Base-by-base conservation (phyloP, 2,329 filamentous ascomycete genomes). In the Penicillium sp. region DNA sequence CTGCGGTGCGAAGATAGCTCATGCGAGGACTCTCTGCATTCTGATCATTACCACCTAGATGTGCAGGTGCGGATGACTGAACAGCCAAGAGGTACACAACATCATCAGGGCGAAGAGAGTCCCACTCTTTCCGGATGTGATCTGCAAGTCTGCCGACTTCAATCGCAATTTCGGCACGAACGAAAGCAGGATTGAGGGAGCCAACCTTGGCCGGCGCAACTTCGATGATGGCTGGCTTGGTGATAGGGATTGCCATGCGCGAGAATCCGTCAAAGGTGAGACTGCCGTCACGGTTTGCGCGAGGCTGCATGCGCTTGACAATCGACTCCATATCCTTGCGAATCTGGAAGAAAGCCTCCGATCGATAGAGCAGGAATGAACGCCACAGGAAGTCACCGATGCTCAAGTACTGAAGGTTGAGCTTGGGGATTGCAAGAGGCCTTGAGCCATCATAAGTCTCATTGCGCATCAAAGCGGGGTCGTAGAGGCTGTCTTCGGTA, bases 371-470 rank as follows among this genome's bases (percentile, higher is more conserved):
- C 13, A 95, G 81, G 65, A 97, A 87, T 0, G 93, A 91, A 57
- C 95, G 84, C 91, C 92, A 99, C n/a, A 99, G 76, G 64, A 99
- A 99, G 71, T 99, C 94, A 2, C 91, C 91, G 46, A 96, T 85
- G 2, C 92, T 95, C 13, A 99, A 79, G 71, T 99, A 99, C 67
- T 99, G 94, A 26, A 99, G 77, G 63, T 96, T 99, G 42, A 97
- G 75, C 70, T 99, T 99, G 2, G 94, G 94, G 41, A 99, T 85
- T 2, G 94, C 90, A 52, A 99, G 79, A 5, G 94, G 92, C 44
- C 84, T 84, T 23, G 90, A 91, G 24, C 92, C 92, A 69, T 96
- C 87, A 64, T 96, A 97, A 7, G 80, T 81, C 64, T 96, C 92
- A 51, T 93, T 93, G 52, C 90, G 84, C 51, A 92, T 74, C 48